A percentile compares a stretch with the other conserved stretches of the same genome.
Evolutionary conservation across 2,329 filamentous ascomycete species (phyloP).

Genomic region (Trichoderma atrobrunneum): DNA sequence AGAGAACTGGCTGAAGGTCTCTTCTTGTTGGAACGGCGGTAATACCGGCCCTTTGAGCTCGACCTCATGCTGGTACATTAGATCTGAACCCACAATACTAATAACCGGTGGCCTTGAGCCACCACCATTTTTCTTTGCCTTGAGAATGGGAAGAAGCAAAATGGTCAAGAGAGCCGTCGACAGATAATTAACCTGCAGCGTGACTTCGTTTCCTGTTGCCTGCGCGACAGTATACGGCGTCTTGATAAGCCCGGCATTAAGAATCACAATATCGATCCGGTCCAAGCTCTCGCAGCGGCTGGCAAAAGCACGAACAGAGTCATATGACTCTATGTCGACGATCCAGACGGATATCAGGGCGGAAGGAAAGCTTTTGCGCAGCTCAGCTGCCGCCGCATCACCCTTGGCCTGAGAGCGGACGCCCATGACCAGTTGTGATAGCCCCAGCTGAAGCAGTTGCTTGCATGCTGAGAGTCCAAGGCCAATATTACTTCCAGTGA

Average conservation of each 20-base stretch:
- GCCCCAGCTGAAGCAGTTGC: conserved; percentile 33
- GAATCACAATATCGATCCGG: background rate
- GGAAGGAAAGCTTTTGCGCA: conserved; percentile 27
- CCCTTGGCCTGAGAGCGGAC: conserved; percentile 34
- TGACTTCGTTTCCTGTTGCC: background rate
- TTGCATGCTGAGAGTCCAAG: conserved; percentile 35
- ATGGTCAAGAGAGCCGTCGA: background rate
- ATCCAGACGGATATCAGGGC: conserved; percentile 12
- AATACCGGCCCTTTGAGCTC: background rate
- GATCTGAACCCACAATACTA: background rate
- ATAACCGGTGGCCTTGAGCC: background rate
- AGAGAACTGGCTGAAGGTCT: background rate
- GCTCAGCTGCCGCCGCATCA: conserved; percentile 25
- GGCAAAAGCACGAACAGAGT: background rate
- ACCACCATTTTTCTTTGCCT: background rate
- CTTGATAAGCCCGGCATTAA: background rate
- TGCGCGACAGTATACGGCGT: background rate
- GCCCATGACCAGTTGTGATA: conserved; percentile 35
- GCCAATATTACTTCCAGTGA: conserved; percentile 37
- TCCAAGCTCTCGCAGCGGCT: background rate
- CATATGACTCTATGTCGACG: background rate
- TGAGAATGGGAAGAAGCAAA: background rate
- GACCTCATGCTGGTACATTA: background rate
- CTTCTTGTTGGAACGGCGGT: background rate
- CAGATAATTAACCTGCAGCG: conserved; percentile 1